phyloP scores from a whole-genome alignment of 352 stramenopile genomes.

The Phytophthora meadii region DNA sequence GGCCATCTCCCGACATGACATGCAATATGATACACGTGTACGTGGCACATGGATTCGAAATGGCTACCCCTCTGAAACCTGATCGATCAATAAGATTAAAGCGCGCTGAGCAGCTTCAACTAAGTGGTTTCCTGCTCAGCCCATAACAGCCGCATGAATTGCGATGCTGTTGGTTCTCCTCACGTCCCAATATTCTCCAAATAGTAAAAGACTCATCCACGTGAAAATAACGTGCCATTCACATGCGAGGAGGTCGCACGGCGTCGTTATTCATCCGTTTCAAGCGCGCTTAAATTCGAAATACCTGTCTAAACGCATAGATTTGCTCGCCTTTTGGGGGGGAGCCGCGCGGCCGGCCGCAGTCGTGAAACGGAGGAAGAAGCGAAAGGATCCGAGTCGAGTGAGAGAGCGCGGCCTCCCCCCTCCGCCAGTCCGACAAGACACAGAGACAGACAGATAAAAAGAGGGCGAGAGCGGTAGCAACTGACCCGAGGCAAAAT shows the following conservation, averaged over 20 bases:
- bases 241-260: not conserved
- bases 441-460: slow-evolving; percentile 22
- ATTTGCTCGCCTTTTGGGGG: slow-evolving; percentile 31
- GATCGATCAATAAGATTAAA: slow-evolving; percentile 22
- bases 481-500: slow-evolving; percentile 42
- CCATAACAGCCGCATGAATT: not conserved
- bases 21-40: slow-evolving; percentile 2
- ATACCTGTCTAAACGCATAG: slow-evolving; percentile 25
- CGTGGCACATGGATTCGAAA: slow-evolving; percentile 22
- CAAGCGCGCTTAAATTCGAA: slow-evolving; percentile 37
- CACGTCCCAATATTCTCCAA: not conserved
- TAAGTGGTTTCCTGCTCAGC: not conserved
- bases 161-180: not conserved
- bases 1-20: slow-evolving; percentile 7
- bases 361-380: slow-evolving; percentile 82
- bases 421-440: slow-evolving; percentile 32
- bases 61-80: slow-evolving; percentile 31
- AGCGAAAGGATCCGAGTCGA: slow-evolving; percentile 41
- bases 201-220: not conserved
- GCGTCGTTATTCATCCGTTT: not conserved
- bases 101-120: slow-evolving; percentile 44
- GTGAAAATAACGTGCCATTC: slow-evolving; percentile 1
- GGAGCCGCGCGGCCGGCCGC: slow-evolving; percentile 37
- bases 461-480: slow-evolving; percentile 14
- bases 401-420: slow-evolving; percentile 26